phyloP scores from a whole-genome alignment of 495 filamentous ascomycete species.

The Bacidia rubella region DNA sequence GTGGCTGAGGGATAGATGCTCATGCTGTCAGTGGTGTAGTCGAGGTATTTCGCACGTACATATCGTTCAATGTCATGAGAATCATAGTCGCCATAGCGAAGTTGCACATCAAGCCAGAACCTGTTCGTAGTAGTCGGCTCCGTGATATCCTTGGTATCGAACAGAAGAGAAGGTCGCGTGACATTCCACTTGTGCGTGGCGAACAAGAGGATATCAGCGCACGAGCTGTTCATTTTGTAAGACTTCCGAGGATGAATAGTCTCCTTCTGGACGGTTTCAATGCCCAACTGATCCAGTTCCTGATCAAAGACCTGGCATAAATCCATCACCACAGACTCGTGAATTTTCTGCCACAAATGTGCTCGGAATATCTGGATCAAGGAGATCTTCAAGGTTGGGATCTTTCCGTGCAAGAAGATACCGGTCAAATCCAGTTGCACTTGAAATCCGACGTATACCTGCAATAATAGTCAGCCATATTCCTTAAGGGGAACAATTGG shows the following conservation, averaged over 20 bases:
- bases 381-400: slow-evolving; percentile 96
- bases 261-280: slow-evolving; percentile 98
- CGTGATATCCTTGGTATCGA: slow-evolving; percentile 93
- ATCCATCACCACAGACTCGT: slow-evolving; percentile 99
- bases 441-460: slow-evolving; percentile 80
- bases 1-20: slow-evolving; percentile 98
- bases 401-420: slow-evolving; percentile 99
- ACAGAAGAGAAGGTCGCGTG: slow-evolving; percentile 79
- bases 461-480: too few relatives aligned
- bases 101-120: slow-evolving; percentile 98
- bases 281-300: slow-evolving; percentile 87
- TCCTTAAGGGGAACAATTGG: too few relatives aligned
- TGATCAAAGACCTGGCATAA: slow-evolving; percentile 99
- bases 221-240: slow-evolving; percentile 99
- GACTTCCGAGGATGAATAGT: slow-evolving; percentile 99
- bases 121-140: slow-evolving; percentile 95
- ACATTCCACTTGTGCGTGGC: slow-evolving; percentile 99
- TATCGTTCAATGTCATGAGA: slow-evolving; percentile 98
- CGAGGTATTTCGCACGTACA: slow-evolving; percentile 93
- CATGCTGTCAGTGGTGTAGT: slow-evolving; percentile 98
- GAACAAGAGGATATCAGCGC: slow-evolving; percentile 94
- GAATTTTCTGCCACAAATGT: slow-evolving; percentile 99
- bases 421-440: slow-evolving; percentile 97
- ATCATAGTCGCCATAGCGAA: slow-evolving; percentile 98
- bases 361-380: slow-evolving; percentile 99